Percentiles rank a stretch among this genome's conserved stretches.
Conservation (phyloP, 106 monocot species). For the Dendrobium chrysotoxum region DNA sequence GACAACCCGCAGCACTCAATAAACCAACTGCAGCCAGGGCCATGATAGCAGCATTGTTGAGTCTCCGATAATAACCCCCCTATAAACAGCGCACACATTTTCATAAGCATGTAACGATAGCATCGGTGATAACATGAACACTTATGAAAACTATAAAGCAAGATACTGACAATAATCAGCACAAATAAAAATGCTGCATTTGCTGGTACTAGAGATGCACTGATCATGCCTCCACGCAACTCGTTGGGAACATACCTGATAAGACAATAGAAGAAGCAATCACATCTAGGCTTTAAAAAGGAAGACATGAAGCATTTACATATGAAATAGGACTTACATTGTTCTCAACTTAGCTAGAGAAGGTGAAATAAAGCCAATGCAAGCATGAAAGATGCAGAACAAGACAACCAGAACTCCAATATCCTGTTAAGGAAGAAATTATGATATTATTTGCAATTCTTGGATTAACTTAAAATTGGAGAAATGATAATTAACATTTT, state of each 20-base stretch:
- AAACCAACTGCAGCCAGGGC: conserved; percentile 52
- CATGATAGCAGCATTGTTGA: conserved; percentile 61
- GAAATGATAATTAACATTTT: neutral
- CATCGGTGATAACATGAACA: neutral
- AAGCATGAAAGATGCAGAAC: conserved; percentile 85
- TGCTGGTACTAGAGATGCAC: conserved; percentile 57
- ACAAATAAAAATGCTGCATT: conserved; percentile 67
- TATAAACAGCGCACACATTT: conserved; percentile 11
- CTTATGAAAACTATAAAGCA: neutral
- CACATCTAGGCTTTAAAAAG: neutral
- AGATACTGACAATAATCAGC: conserved; percentile 41
- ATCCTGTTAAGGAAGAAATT: conserved; percentile 30
- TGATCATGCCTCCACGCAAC: conserved; percentile 91
- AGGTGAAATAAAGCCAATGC: conserved; percentile 74
- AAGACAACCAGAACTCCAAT: conserved; percentile 55
- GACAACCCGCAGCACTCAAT: conserved; percentile 57
- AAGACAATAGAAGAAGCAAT: conserved; percentile 7
- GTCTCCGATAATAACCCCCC: conserved; percentile 55
- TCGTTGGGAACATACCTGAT: conserved; percentile 85
- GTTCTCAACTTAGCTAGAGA: conserved; percentile 84
- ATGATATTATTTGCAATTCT: neutral
- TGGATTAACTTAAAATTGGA: neutral
- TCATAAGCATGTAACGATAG: neutral
- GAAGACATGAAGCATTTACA: neutral
- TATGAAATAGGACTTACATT: conserved; percentile 37